Percentiles rank a stretch among this genome's conserved stretches.
phyloP scores from a whole-genome alignment of 78 protist genomes.

The Blattamonas nauphoetae region DNA sequence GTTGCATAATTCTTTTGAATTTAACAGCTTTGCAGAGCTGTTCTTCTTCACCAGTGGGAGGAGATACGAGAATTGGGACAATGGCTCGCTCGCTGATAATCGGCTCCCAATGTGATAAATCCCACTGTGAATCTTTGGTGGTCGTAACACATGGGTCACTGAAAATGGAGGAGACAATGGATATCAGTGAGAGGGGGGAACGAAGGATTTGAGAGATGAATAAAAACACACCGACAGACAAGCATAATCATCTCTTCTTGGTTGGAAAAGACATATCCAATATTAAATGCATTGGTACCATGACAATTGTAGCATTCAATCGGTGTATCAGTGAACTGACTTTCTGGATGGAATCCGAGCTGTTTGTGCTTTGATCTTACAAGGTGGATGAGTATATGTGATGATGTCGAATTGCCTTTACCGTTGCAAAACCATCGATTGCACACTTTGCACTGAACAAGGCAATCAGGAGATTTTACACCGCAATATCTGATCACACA shows the following conservation, averaged over 20 bases:
- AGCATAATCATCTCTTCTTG: constrained; percentile 83
- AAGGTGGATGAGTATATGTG: constrained; percentile 83
- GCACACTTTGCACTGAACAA: constrained; percentile 70
- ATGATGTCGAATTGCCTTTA: constrained; percentile 14
- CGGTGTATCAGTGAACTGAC: constrained; percentile 59
- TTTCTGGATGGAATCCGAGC: constrained; percentile 63
- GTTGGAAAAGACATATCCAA: constrained; percentile 92
- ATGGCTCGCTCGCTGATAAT: constrained; percentile 68
- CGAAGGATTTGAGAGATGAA: background rate
- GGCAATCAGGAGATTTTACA: constrained; percentile 63
- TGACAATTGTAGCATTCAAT: constrained; percentile 96
- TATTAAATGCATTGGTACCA: constrained; percentile 71
- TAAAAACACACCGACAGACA: constrained; percentile 63
- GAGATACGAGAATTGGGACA: constrained; percentile 24
- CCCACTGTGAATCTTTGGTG: constrained; percentile 68
- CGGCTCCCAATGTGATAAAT: constrained; percentile 84
- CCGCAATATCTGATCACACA: constrained; percentile 85
- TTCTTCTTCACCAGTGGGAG: background rate
- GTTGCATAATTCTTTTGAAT: background rate
- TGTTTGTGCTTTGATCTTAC: constrained; percentile 83
- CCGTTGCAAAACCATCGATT: constrained; percentile 91
- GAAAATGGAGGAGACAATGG: background rate
- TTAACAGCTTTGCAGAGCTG: background rate
- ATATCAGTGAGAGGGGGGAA: background rate
- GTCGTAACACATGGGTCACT: constrained; percentile 52